Conservation (phyloP, 2,329 filamentous ascomycete species). For the Fusarium coffeatum region DNA sequence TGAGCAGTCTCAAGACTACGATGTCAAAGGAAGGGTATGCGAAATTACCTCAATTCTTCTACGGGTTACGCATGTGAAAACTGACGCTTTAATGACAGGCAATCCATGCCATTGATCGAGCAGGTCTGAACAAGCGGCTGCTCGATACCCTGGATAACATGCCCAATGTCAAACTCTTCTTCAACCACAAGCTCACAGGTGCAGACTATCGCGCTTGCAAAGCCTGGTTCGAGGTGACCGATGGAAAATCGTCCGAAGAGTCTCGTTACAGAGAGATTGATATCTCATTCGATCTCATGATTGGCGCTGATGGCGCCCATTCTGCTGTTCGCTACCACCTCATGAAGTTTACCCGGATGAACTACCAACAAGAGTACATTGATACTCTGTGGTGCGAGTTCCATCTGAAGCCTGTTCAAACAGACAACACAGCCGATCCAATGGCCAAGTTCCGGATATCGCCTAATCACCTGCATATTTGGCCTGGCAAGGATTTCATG, state of each 20-base stretch:
- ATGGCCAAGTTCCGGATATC: slow-evolving; percentile 78
- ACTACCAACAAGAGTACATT: slow-evolving; percentile 94
- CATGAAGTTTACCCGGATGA: slow-evolving; percentile 94
- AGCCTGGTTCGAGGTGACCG: slow-evolving; percentile 84
- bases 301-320: slow-evolving; percentile 95
- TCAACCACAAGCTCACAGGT: slow-evolving; percentile 92
- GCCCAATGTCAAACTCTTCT: slow-evolving; percentile 91
- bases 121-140: slow-evolving; percentile 82
- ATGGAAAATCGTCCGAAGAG: slow-evolving; percentile 50
- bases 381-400: slow-evolving; percentile 99
- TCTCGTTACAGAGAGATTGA: slow-evolving; percentile 77
- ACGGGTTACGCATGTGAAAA: neutral
- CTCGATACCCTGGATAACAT: slow-evolving; percentile 85
- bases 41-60: slow-evolving; percentile 35
- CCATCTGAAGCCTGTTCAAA: slow-evolving; percentile 70
- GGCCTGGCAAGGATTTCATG: slow-evolving; percentile 95
- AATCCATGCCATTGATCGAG: slow-evolving; percentile 88
- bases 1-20: slow-evolving; percentile 89
- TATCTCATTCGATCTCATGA: slow-evolving; percentile 88
- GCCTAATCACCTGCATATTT: slow-evolving; percentile 95
- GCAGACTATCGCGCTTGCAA: slow-evolving; percentile 83
- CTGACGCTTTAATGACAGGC: slow-evolving; percentile 61
- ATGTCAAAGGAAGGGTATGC: slow-evolving; percentile 83
- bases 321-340: slow-evolving; percentile 90
- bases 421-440: slow-evolving; percentile 44